A percentile compares a stretch with the other conserved stretches of the same genome.
Conservation (phyloP, 2,329 filamentous ascomycete genomes). For the Xylaria polymorpha region DNA sequence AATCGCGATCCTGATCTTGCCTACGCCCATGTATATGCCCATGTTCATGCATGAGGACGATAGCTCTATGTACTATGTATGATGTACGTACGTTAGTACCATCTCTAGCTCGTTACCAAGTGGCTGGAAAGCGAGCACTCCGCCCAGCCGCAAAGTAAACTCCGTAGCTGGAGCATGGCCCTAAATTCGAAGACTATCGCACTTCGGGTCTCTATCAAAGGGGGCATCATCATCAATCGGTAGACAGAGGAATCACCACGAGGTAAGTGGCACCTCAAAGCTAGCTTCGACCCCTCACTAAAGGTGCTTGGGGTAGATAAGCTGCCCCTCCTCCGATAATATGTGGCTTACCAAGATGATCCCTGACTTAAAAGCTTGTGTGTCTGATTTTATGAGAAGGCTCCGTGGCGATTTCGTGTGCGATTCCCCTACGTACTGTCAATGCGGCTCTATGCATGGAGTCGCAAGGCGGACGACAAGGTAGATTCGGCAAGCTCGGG, state of each 20-base stretch:
- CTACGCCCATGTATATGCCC: neutral
- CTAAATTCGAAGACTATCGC: neutral
- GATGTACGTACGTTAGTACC: neutral
- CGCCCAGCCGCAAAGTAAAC: conserved; percentile 4
- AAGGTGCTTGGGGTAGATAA: conserved; percentile 1
- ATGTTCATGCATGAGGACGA: conserved; percentile 14
- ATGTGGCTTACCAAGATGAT: neutral
- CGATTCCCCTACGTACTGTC: neutral
- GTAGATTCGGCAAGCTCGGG: conserved; percentile 6
- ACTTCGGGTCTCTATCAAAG: neutral
- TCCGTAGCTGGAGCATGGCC: neutral
- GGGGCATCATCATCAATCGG: neutral
- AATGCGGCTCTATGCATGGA: conserved; percentile 21
- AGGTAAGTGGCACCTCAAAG: neutral
- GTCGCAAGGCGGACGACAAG: neutral
- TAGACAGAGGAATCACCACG: neutral
- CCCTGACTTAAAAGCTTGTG: neutral
- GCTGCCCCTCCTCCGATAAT: conserved; percentile 5
- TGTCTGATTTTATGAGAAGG: conserved; percentile 6
- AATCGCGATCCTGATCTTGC: neutral
- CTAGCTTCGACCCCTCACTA: conserved; percentile 19
- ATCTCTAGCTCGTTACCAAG: conserved; percentile 9
- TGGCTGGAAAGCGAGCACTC: neutral
- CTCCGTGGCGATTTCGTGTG: neutral
- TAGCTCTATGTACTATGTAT: neutral